These are phyloP conservation scores for Cladosporium halotolerans DNA, from an alignment of 2,329 filamentous ascomycete species.

Conservation along the genomic window DNA sequence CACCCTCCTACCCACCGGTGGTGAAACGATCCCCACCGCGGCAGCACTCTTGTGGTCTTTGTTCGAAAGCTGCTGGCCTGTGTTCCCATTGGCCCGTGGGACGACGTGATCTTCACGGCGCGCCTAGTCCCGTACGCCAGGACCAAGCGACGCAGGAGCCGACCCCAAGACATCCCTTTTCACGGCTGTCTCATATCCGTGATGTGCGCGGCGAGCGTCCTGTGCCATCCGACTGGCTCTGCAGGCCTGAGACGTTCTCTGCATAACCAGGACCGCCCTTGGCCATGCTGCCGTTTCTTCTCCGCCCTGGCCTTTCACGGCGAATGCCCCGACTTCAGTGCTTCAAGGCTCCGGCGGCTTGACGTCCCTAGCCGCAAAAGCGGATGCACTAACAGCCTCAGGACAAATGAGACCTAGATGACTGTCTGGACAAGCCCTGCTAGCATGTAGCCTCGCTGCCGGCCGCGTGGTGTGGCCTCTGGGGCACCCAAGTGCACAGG, in stretches of 20 bases:
- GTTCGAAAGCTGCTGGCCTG: constrained; percentile 1
- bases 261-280: constrained; percentile 1
- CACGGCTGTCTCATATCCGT: constrained; percentile 3
- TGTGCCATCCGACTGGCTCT: constrained; percentile 3
- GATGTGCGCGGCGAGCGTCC: background rate
- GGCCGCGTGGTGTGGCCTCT: constrained; percentile 1
- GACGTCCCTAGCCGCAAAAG: constrained; percentile 4
- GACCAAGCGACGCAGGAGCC: background rate
- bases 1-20: background rate
- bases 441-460: constrained; percentile 1
- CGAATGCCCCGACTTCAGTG: constrained; percentile 5
- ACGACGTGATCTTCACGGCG: constrained; percentile 1
- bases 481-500: too few species aligned
- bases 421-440: constrained; percentile 2
- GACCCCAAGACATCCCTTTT: constrained; percentile 1
- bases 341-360: constrained; percentile 3
- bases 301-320: background rate
- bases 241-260: constrained; percentile 3
- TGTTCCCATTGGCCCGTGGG: constrained; percentile 2
- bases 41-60: constrained; percentile 2
- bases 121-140: background rate
- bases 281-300: background rate
- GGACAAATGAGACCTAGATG: constrained; percentile 1
- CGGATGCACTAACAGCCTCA: constrained; percentile 4
- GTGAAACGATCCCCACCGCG: background rate